Evolutionary conservation across 768 basidiomycete species (phyloP).

Genomic region (Panaeolus papilionaceus): DNA sequence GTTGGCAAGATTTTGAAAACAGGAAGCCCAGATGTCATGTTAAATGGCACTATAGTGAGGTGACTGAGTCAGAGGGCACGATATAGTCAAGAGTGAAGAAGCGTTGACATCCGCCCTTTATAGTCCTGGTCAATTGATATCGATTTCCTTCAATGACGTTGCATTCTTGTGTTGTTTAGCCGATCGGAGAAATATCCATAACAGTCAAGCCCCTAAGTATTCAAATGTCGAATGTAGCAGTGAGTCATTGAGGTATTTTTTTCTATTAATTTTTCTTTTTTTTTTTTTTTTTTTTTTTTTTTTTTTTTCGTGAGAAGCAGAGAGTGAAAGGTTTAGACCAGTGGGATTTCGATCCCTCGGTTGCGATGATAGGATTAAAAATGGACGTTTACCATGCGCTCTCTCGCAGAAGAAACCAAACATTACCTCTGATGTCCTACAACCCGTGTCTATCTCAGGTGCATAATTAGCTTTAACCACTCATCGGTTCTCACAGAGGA

Average conservation of each 20-base stretch:
- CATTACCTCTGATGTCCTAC: background rate
- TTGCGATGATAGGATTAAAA: background rate
- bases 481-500: background rate
- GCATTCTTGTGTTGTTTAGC: background rate
- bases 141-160: slow-evolving; percentile 6
- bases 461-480: background rate
- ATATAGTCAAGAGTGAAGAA: background rate
- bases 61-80: background rate
- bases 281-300: too few relatives aligned
- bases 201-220: slow-evolving; percentile 1
- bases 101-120: background rate
- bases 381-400: background rate
- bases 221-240: background rate
- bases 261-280: too few relatives aligned
- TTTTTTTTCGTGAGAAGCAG: too few relatives aligned
- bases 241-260: too few relatives aligned
- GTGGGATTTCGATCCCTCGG: background rate
- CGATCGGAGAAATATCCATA: slow-evolving; percentile 5
- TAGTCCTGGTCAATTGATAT: background rate
- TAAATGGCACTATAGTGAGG: background rate
- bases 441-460: background rate
- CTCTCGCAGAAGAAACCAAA: background rate
- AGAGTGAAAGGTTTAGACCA: background rate
- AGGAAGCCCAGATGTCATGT: slow-evolving; percentile 3
- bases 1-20: slow-evolving; percentile 88